These are phyloP conservation scores for Clarireedia homoeocarpa DNA, from an alignment of 2,329 filamentous ascomycete genomes.

Conservation along the genomic window DNA sequence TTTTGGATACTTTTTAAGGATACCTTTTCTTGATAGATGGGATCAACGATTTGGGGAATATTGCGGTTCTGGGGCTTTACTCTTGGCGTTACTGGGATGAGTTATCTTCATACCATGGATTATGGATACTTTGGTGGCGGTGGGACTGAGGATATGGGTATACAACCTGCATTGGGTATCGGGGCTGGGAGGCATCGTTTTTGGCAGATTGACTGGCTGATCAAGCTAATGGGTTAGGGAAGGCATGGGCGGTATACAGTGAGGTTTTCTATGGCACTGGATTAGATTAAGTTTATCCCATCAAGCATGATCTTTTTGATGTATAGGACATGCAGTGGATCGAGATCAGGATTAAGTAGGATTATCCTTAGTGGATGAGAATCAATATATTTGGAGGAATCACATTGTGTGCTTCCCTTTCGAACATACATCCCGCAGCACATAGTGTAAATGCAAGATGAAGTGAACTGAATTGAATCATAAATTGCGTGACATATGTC, in stretches of 20 bases:
- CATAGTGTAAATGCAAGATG: no score
- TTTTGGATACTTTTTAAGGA: neutral
- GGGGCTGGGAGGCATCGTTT: neutral
- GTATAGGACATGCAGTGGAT: neutral
- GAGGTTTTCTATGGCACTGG: neutral
- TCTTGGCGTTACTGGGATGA: constrained; percentile 9
- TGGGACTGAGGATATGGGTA: neutral
- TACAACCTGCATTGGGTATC: constrained; percentile 6
- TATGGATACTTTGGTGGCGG: neutral
- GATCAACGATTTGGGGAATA: neutral
- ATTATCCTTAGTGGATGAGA: no score
- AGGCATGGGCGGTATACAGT: neutral
- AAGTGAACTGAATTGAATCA: no score
- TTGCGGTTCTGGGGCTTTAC: neutral
- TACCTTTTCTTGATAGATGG: neutral
- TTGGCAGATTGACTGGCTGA: neutral
- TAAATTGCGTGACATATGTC: no score
- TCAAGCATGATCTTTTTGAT: neutral
- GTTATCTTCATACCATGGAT: neutral
- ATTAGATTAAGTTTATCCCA: neutral
- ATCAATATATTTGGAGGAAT: no score
- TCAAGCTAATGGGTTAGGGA: neutral
- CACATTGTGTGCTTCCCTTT: no score
- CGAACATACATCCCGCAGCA: no score
- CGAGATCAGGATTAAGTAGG: no score